These are phyloP conservation scores for Tympanopsis confertula DNA, from an alignment of 2,329 filamentous ascomycete genomes.

Conservation along the genomic window DNA sequence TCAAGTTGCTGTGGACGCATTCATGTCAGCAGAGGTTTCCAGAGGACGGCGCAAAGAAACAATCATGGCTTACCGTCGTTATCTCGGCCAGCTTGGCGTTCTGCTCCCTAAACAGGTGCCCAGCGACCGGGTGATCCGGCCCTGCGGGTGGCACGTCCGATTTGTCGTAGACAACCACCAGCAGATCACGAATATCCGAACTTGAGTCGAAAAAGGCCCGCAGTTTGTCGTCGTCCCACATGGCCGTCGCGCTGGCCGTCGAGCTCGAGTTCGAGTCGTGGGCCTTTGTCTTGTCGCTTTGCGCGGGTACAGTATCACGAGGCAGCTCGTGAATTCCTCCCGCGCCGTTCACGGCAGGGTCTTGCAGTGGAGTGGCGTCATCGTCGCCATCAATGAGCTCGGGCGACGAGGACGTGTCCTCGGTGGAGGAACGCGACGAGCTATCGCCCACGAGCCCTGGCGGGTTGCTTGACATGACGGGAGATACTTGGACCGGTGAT, in stretches of 20 bases:
- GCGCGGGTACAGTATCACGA: constrained; percentile 2
- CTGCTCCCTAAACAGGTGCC: constrained; percentile 73
- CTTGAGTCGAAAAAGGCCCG: constrained; percentile 85
- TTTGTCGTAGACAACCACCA: constrained; percentile 88
- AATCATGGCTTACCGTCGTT: constrained; percentile 48
- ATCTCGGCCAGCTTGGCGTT: constrained; percentile 78
- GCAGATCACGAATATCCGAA: constrained; percentile 76
- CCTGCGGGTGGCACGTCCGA: constrained; percentile 68
- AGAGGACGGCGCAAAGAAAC: constrained; percentile 1
- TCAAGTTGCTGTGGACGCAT: constrained; percentile 55
- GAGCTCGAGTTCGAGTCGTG: constrained; percentile 39
- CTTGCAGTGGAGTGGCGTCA: constrained; percentile 37
- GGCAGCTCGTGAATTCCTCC: not conserved
- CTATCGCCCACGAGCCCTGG: constrained; percentile 60
- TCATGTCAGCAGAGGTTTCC: constrained; percentile 8
- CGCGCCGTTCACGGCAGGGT: constrained; percentile 5
- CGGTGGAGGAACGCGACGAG: constrained; percentile 55
- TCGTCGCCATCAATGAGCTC: constrained; percentile 41
- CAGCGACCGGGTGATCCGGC: constrained; percentile 75
- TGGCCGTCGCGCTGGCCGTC: constrained; percentile 43
- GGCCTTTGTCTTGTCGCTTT: constrained; percentile 11
- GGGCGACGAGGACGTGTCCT: constrained; percentile 50
- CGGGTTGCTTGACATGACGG: constrained; percentile 37
- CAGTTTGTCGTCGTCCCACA: constrained; percentile 80
- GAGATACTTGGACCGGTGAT: constrained; percentile 58